Evolutionary conservation across 1,284 basidiomycete species (phyloP).

Genomic region (Microstroma glucosiphilum): DNA sequence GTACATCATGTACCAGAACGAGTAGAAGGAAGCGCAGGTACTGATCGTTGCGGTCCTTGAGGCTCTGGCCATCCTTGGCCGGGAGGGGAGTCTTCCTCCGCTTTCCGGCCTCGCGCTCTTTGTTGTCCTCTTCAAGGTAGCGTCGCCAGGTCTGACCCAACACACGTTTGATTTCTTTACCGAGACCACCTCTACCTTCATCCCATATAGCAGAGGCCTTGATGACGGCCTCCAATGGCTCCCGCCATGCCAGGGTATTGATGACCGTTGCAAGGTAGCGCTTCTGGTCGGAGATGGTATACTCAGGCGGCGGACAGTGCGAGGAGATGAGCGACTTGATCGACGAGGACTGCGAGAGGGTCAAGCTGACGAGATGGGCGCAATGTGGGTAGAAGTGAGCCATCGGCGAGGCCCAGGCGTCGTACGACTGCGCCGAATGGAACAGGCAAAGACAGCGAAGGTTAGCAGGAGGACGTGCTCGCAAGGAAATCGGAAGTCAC

Average conservation of each 20-base stretch:
- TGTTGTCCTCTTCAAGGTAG: neutral
- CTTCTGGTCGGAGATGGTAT: neutral
- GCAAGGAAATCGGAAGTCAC: too few relatives aligned
- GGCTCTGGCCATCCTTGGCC: too few relatives aligned
- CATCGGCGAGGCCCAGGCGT: neutral
- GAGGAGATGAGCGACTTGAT: neutral
- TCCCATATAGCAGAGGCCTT: neutral
- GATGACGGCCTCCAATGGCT: neutral
- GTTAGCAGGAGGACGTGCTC: too few relatives aligned
- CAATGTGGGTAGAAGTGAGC: neutral
- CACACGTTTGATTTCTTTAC: neutral
- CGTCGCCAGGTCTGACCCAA: neutral
- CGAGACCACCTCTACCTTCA: neutral
- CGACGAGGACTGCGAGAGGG: neutral
- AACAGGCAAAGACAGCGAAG: too few relatives aligned
- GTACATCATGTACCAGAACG: conserved; percentile 40
- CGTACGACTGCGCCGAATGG: too few relatives aligned
- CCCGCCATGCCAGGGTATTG: neutral
- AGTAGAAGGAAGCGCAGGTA: conserved; percentile 21
- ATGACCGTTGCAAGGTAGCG: conserved; percentile 7
- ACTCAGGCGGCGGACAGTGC: neutral
- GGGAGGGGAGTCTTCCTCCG: neutral
- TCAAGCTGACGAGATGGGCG: conserved; percentile 2
- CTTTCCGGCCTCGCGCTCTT: too few relatives aligned
- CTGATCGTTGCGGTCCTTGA: too few relatives aligned